These are phyloP conservation scores for Fomitopsis palustris DNA, from an alignment of 1,284 basidiomycete species.

Conservation along the genomic window DNA sequence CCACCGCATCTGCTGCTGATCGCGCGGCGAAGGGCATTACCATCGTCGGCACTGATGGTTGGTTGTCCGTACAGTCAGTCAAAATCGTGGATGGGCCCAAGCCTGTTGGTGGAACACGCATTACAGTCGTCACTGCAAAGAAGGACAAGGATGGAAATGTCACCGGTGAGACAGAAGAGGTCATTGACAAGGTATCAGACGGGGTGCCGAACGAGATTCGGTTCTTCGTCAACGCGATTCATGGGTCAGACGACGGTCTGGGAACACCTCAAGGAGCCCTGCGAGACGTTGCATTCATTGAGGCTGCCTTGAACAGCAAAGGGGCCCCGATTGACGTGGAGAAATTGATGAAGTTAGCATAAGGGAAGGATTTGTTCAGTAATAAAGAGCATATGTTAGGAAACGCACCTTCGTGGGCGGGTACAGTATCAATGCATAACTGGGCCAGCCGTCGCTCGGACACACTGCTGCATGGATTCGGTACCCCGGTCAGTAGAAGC, in stretches of 20 bases:
- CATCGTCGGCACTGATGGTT: constrained; percentile 61
- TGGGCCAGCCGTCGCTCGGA: background rate
- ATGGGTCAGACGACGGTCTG: constrained; percentile 42
- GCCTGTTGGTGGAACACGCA: constrained; percentile 28
- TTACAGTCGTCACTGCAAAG: constrained; percentile 38
- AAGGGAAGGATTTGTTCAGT: background rate
- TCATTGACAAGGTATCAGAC: constrained; percentile 40
- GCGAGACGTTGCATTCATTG: constrained; percentile 71
- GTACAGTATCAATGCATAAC: background rate
- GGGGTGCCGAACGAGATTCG: constrained; percentile 62
- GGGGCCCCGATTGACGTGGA: constrained; percentile 60
- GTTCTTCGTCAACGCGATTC: constrained; percentile 56
- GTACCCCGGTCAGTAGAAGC: background rate
- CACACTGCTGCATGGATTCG: background rate
- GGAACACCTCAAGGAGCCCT: constrained; percentile 59
- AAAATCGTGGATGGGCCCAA: constrained; percentile 29
- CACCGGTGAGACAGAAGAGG: constrained; percentile 46
- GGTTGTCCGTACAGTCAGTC: constrained; percentile 26
- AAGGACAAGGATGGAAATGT: constrained; percentile 40
- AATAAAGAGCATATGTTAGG: background rate
- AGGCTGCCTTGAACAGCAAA: constrained; percentile 71
- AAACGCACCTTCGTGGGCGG: background rate
- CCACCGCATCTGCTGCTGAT: constrained; percentile 36
- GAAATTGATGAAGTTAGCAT: constrained; percentile 27
- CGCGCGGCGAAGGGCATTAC: constrained; percentile 38